Evolutionary conservation across 2,329 filamentous ascomycete species (phyloP).

Genomic region (Fusarium odoratissimum): DNA sequence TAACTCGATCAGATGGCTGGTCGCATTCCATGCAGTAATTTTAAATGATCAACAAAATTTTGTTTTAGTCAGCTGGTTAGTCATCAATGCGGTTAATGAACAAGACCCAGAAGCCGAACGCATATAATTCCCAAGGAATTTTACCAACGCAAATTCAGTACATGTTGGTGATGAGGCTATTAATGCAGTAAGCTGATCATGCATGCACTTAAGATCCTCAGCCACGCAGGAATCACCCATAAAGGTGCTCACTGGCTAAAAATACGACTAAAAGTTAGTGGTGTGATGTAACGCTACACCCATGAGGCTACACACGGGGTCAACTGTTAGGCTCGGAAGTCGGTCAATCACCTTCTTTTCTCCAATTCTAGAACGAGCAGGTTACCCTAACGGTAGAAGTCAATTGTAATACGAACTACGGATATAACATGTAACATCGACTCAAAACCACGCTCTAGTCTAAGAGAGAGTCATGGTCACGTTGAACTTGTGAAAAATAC

Average conservation of each 20-base stretch:
- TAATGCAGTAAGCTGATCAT: not conserved
- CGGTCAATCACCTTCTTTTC: not conserved
- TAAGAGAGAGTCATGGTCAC: not conserved
- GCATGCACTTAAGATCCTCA: not conserved
- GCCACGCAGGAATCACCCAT: not conserved
- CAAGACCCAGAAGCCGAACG: accelerated
- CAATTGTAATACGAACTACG: not conserved
- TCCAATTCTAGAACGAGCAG: not conserved
- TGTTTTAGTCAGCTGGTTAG: not conserved
- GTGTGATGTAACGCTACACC: not conserved
- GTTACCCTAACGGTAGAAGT: not conserved
- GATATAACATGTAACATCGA: not conserved
- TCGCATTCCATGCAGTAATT: not conserved
- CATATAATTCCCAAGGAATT: not conserved
- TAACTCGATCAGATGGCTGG: not conserved
- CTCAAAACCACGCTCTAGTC: not conserved
- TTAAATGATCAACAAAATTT: not conserved
- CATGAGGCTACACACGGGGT: not conserved
- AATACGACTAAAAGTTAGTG: not conserved
- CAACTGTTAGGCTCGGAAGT: not conserved
- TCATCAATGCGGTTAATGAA: not conserved
- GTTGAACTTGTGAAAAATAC: not conserved
- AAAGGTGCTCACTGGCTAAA: not conserved
- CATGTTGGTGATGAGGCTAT: not conserved
- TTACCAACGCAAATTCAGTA: accelerated